Percentiles rank a stretch among this genome's conserved stretches.
These are phyloP conservation scores for Ustilago shanxiensis DNA, from an alignment of 1,284 basidiomycete species.

Conservation along the genomic window DNA sequence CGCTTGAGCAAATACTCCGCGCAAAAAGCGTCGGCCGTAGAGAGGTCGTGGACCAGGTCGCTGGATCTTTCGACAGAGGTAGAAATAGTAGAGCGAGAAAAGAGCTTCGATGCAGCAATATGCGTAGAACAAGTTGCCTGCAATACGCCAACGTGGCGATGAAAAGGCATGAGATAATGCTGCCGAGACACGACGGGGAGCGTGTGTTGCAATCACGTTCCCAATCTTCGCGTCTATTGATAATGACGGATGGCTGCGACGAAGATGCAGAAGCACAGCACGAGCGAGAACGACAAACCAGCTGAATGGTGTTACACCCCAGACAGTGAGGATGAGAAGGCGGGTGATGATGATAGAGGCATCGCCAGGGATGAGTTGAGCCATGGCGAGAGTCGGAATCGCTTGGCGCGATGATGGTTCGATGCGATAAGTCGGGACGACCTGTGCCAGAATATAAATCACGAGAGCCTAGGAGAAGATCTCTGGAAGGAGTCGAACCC, in stretches of 20 bases:
- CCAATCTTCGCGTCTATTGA: slow-evolving; percentile 22
- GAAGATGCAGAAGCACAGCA: slow-evolving; percentile 12
- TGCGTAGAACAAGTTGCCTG: slow-evolving; percentile 28
- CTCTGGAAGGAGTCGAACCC: no score
- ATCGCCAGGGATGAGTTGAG: slow-evolving; percentile 50
- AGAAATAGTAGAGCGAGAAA: slow-evolving; percentile 64
- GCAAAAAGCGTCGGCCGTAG: slow-evolving; percentile 46
- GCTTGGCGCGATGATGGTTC: not conserved
- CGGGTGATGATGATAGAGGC: slow-evolving; percentile 51
- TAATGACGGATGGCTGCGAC: slow-evolving; percentile 8
- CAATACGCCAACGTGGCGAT: slow-evolving; percentile 24
- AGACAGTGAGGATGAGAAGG: slow-evolving; percentile 50
- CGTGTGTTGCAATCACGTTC: slow-evolving; percentile 8
- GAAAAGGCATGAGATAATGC: not conserved
- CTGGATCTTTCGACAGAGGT: slow-evolving; percentile 47
- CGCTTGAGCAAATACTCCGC: slow-evolving; percentile 49
- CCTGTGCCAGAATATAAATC: no score
- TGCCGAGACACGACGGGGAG: slow-evolving; percentile 11
- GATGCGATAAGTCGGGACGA: no score
- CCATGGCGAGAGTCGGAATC: slow-evolving; percentile 15
- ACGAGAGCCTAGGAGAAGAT: no score
- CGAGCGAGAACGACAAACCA: slow-evolving; percentile 49
- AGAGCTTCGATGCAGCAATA: slow-evolving; percentile 47
- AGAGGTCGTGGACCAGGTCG: slow-evolving; percentile 42
- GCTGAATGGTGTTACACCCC: slow-evolving; percentile 58